Conservation (phyloP, 139 green algal genomes). For the Chlorella sp. region DNA sequence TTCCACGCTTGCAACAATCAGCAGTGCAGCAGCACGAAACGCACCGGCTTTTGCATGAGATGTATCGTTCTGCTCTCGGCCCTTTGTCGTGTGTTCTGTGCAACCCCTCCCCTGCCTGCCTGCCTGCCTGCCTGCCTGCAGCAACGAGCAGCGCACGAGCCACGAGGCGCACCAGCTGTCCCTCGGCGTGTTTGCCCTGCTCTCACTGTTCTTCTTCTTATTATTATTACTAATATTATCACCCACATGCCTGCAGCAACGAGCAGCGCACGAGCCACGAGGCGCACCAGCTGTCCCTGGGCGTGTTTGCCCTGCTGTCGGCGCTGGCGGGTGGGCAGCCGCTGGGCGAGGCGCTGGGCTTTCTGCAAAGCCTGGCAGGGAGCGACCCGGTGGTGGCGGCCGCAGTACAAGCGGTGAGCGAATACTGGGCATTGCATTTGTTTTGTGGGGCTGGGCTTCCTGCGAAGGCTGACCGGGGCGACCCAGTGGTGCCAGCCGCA, state of each 20-base stretch:
- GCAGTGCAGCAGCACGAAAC: no score
- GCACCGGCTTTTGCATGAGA: no score
- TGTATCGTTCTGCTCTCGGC: no score
- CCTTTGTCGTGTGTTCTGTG: no score
- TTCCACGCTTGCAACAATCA: no score
- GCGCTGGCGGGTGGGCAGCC: conserved; percentile 45
- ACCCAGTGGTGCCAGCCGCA: conserved; percentile 38
- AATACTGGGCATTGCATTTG: no score
- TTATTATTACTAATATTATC: no score
- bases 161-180: not conserved
- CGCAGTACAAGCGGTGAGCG: conserved; percentile 23
- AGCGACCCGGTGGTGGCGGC: conserved; percentile 35
- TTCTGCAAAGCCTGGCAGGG: conserved; percentile 1
- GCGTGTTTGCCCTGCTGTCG: not conserved
- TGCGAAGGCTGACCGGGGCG: not conserved
- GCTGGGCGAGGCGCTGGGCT: conserved; percentile 20
- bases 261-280: conserved; percentile 2
- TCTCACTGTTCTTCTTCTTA: not conserved
- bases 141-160: not conserved
- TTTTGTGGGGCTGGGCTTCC: conserved; percentile 1
- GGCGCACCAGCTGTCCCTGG: conserved; percentile 2
- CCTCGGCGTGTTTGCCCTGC: not conserved
- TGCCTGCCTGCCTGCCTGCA: no score
- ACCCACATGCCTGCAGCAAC: no score
- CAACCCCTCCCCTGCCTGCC: no score